phyloP scores from a whole-genome alignment of 2,329 filamentous ascomycete genomes.

The Xylariaceae sp. region DNA sequence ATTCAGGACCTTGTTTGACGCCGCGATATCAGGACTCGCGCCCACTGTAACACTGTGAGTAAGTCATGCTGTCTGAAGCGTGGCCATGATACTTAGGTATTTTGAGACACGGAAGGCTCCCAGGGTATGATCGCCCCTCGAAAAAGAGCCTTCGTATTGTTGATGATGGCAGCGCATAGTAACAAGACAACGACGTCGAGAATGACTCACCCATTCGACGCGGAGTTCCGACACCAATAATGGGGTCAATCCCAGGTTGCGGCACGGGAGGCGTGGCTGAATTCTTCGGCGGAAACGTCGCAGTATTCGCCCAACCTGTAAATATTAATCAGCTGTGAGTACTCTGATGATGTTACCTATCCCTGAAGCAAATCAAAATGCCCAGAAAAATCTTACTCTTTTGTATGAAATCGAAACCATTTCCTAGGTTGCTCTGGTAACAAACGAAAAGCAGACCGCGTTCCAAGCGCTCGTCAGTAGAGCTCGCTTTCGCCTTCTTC shows the following conservation, averaged over 20 bases:
- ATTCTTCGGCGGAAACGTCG: constrained; percentile 15
- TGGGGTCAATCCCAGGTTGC: constrained; percentile 19
- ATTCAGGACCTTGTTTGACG: constrained; percentile 21
- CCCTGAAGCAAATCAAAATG: background rate
- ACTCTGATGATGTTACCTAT: no score
- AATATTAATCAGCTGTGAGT: constrained; percentile 26
- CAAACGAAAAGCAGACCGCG: constrained; percentile 44
- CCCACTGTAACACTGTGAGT: constrained; percentile 14
- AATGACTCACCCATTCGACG: constrained; percentile 22
- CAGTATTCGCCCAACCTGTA: constrained; percentile 21
- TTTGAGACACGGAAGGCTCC: background rate
- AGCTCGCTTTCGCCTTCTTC: constrained; percentile 19
- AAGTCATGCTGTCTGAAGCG: background rate
- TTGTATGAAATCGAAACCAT: constrained; percentile 41
- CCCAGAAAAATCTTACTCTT: constrained; percentile 25
- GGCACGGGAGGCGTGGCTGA: background rate
- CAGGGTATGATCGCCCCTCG: background rate
- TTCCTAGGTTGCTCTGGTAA: constrained; percentile 41
- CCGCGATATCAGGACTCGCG: constrained; percentile 22
- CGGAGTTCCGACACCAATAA: constrained; percentile 17
- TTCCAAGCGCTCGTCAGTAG: constrained; percentile 31
- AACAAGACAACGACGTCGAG: background rate
- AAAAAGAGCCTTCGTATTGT: background rate
- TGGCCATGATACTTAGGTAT: background rate
- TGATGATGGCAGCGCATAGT: background rate